A percentile compares a stretch with the other conserved stretches of the same genome.
Evolutionary conservation across 1,284 basidiomycete genomes (phyloP).

Genomic region (Coriolopsis trogii): DNA sequence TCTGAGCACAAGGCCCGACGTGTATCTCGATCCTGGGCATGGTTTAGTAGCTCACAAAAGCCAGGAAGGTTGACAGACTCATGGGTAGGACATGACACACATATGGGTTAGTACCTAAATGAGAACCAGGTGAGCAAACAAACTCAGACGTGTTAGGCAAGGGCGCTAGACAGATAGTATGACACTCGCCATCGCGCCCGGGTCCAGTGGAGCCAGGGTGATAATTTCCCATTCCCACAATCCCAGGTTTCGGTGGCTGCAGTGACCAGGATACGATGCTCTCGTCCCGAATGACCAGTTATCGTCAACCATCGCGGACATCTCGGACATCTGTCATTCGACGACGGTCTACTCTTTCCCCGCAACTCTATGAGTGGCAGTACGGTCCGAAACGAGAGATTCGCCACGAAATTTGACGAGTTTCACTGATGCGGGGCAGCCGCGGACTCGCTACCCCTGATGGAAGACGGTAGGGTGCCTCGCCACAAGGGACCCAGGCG

Average conservation of each 20-base stretch:
- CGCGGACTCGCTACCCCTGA: no score
- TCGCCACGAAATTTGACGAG: no score
- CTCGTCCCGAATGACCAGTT: constrained; percentile 4
- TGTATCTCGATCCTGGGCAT: constrained; percentile 13
- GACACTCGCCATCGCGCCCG: constrained; percentile 17
- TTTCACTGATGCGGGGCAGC: no score
- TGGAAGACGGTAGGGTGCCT: no score
- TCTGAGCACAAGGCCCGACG: constrained; percentile 2
- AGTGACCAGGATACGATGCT: constrained; percentile 17
- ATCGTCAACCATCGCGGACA: constrained; percentile 20
- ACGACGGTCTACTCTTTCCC: background rate
- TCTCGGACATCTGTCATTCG: background rate
- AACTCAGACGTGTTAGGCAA: constrained; percentile 16
- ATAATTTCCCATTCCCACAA: no score
- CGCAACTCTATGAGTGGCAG: constrained; percentile 1
- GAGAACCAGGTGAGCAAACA: constrained; percentile 16
- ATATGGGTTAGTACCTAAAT: constrained; percentile 14
- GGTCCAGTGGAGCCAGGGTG: no score
- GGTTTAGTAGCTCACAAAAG: background rate
- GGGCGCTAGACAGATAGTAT: constrained; percentile 10
- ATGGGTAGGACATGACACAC: constrained; percentile 12
- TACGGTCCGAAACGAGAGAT: background rate
- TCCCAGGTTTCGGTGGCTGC: no score
- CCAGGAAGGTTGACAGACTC: constrained; percentile 2
- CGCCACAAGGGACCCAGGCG: background rate